phyloP scores from a whole-genome alignment of 2,329 filamentous ascomycete species.

The Aspergillus ochraceus region DNA sequence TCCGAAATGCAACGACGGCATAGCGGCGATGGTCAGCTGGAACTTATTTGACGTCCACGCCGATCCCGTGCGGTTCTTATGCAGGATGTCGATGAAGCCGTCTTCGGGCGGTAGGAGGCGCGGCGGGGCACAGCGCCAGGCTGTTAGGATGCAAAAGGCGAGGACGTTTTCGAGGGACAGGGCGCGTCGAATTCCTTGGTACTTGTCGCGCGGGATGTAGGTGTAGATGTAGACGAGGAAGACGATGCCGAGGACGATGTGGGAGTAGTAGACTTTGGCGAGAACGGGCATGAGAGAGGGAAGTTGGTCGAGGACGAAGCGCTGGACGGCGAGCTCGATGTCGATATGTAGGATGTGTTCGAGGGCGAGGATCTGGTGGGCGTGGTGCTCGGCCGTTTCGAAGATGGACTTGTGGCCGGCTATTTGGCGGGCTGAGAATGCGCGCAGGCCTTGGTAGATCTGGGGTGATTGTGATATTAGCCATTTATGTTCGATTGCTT shows the following conservation, averaged over 20 bases:
- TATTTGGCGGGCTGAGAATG: conserved; percentile 45
- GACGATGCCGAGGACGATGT: conserved; percentile 47
- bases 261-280: conserved; percentile 48
- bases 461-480: conserved; percentile 4
- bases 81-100: conserved; percentile 51
- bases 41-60: conserved; percentile 49
- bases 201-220: conserved; percentile 41
- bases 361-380: conserved; percentile 41
- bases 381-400: conserved; percentile 40
- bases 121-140: conserved; percentile 52
- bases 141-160: conserved; percentile 50
- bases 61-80: conserved; percentile 26
- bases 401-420: conserved; percentile 41
- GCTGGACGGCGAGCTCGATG: conserved; percentile 44
- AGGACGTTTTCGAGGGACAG: conserved; percentile 52
- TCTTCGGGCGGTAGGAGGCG: conserved; percentile 46
- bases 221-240: conserved; percentile 54
- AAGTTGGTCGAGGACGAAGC: conserved; percentile 37
- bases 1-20: conserved; percentile 53
- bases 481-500: too few species aligned
- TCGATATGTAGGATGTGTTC: conserved; percentile 42
- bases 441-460: conserved; percentile 48
- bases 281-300: conserved; percentile 43
- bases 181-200: conserved; percentile 47
- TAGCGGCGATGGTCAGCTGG: conserved; percentile 51